Evolutionary conservation across 441 rosid species (phyloP).

Genomic region (Gossypium gossypioides): DNA sequence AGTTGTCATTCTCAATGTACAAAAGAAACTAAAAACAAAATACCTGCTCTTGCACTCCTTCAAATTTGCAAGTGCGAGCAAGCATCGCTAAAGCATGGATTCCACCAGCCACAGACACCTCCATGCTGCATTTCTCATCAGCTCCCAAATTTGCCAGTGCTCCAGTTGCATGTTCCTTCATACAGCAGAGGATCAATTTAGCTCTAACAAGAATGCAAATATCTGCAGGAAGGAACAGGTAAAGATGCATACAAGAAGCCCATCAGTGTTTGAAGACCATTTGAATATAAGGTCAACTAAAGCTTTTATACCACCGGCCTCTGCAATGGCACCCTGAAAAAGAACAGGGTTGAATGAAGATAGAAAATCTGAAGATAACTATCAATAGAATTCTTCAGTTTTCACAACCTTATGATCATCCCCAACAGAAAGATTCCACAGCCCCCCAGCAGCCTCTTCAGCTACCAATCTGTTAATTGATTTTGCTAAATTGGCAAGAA

Average conservation of each 20-base stretch:
- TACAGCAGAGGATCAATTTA: neutral
- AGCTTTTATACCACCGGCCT: constrained; percentile 89
- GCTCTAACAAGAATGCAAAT: neutral
- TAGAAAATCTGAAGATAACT: neutral
- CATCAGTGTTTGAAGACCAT: constrained; percentile 78
- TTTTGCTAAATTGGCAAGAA: constrained; percentile 67
- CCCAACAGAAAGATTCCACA: constrained; percentile 96
- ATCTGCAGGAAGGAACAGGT: neutral
- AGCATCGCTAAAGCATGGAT: constrained; percentile 88
- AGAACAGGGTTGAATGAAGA: constrained; percentile 10
- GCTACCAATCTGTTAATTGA: constrained; percentile 84
- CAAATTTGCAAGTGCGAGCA: constrained; percentile 79
- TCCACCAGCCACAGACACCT: constrained; percentile 77
- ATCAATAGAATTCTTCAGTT: neutral
- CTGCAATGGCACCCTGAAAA: constrained; percentile 73
- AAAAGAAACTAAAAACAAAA: constrained; percentile 3
- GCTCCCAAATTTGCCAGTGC: constrained; percentile 96
- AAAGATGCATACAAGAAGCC: constrained; percentile 55
- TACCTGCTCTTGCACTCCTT: constrained; percentile 94
- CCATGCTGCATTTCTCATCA: constrained; percentile 90
- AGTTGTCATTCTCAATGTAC: neutral
- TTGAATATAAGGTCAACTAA: constrained; percentile 86
- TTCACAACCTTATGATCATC: constrained; percentile 83
- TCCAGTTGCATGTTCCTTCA: constrained; percentile 91
- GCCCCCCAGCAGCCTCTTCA: constrained; percentile 97